Conservation (phyloP, 176 grass and related monocot species). For the Oryza longistaminata region DNA sequence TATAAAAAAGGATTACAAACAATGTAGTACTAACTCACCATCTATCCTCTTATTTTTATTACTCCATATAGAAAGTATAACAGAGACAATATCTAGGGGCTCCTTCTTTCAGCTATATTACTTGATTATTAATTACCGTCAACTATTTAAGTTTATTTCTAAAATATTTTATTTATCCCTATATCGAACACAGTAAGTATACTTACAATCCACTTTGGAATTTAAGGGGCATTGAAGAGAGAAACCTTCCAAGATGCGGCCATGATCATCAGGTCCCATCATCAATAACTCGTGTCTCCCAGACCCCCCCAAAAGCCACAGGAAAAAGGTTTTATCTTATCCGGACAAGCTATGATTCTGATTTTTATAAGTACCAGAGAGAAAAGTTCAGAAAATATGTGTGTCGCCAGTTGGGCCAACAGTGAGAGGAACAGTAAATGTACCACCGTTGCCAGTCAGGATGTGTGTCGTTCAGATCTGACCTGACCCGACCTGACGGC, state of each 20-base stretch:
- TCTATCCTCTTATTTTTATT: too few species aligned
- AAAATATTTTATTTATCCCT: too few species aligned
- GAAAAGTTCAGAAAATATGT: not conserved
- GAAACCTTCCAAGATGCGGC: conserved; percentile 34
- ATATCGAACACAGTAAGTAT: too few species aligned
- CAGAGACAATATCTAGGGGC: too few species aligned
- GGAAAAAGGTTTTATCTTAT: not conserved
- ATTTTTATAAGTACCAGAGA: not conserved
- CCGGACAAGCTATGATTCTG: not conserved
- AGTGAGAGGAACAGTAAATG: conserved; percentile 38
- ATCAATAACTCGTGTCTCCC: conserved; percentile 9
- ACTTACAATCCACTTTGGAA: not conserved
- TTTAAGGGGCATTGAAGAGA: conserved; percentile 16
- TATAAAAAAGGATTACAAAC: too few species aligned
- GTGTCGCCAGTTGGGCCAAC: conserved; percentile 34
- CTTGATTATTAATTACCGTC: too few species aligned
- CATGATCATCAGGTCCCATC: conserved; percentile 33
- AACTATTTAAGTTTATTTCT: too few species aligned
- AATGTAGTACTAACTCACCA: too few species aligned
- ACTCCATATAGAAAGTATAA: too few species aligned
- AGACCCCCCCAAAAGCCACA: not conserved
- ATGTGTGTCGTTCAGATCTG: not conserved
- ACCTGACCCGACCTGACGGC: conserved; percentile 10
- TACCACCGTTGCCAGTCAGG: not conserved
- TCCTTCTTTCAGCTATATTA: too few species aligned